Conservation (phyloP, 345 rosid species). For the Corchorus olitorius region DNA sequence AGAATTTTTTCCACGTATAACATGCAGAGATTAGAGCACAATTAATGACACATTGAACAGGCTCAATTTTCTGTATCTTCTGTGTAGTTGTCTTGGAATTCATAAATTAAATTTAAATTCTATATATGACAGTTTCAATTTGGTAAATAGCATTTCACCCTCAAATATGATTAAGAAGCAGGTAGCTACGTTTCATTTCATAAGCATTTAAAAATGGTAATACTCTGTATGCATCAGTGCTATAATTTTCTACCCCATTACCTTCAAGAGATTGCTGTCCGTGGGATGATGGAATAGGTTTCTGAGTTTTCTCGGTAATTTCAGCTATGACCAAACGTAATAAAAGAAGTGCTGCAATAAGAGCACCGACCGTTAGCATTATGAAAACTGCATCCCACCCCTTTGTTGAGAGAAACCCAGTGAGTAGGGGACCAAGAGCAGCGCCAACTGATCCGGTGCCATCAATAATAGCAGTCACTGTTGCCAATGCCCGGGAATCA, state of each 20-base stretch:
- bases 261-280: slow-evolving; percentile 46
- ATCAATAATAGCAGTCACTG: slow-evolving; percentile 91
- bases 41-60: no score
- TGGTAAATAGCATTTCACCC: background rate
- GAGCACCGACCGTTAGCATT: slow-evolving; percentile 74
- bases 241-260: slow-evolving; percentile 29
- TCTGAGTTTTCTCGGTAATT: slow-evolving; percentile 40
- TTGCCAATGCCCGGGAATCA: slow-evolving; percentile 89
- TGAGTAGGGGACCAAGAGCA: slow-evolving; percentile 86
- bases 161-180: background rate
- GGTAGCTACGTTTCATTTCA: background rate
- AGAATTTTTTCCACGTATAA: background rate
- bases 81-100: background rate
- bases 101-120: background rate
- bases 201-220: background rate
- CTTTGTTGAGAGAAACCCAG: slow-evolving; percentile 73
- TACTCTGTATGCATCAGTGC: background rate
- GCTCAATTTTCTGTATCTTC: background rate
- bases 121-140: background rate
- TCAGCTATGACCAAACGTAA: slow-evolving; percentile 60
- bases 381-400: slow-evolving; percentile 83
- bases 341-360: slow-evolving; percentile 77
- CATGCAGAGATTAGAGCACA: background rate
- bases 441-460: slow-evolving; percentile 97
- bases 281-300: slow-evolving; percentile 15